A percentile compares a stretch with the other conserved stretches of the same genome.
phyloP scores from a whole-genome alignment of 495 filamentous ascomycete genomes.

The Penicillium daleae region DNA sequence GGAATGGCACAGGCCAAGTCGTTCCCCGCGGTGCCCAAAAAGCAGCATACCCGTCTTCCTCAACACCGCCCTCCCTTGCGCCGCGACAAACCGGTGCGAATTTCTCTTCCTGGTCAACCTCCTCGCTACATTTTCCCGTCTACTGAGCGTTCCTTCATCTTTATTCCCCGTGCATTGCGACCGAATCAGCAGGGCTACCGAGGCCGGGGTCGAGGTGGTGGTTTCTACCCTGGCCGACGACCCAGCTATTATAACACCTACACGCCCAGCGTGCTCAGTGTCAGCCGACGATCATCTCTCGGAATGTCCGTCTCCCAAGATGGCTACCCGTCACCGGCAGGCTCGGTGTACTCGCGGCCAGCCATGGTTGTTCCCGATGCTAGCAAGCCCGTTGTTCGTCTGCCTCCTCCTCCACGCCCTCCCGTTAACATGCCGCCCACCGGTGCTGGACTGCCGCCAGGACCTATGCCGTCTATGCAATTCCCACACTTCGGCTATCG shows the following conservation, averaged over 20 bases:
- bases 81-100: constrained; percentile 94
- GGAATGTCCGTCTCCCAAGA: constrained; percentile 76
- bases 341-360: constrained; percentile 72
- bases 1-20: constrained; percentile 71
- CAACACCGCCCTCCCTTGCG: constrained; percentile 93
- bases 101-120: constrained; percentile 79
- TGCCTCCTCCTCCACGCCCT: constrained; percentile 68
- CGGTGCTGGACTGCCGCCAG: constrained; percentile 22
- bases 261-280: constrained; percentile 87
- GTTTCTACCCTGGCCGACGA: constrained; percentile 71
- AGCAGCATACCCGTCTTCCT: constrained; percentile 88
- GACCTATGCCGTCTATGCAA: constrained; percentile 16
- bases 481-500: constrained; percentile 72
- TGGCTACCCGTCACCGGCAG: constrained; percentile 72
- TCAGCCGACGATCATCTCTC: constrained; percentile 90
- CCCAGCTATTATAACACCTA: constrained; percentile 87
- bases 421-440: constrained; percentile 36
- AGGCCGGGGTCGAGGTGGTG: constrained; percentile 67
- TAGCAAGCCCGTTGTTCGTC: constrained; percentile 78
- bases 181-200: constrained; percentile 88
- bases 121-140: constrained; percentile 91
- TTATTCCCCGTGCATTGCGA: constrained; percentile 91
- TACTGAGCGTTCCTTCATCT: constrained; percentile 91
- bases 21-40: constrained; percentile 74
- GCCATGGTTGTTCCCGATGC: constrained; percentile 60